These are phyloP conservation scores for Centella asiatica DNA, from an alignment of 129 eudicot genomes.

Conservation along the genomic window DNA sequence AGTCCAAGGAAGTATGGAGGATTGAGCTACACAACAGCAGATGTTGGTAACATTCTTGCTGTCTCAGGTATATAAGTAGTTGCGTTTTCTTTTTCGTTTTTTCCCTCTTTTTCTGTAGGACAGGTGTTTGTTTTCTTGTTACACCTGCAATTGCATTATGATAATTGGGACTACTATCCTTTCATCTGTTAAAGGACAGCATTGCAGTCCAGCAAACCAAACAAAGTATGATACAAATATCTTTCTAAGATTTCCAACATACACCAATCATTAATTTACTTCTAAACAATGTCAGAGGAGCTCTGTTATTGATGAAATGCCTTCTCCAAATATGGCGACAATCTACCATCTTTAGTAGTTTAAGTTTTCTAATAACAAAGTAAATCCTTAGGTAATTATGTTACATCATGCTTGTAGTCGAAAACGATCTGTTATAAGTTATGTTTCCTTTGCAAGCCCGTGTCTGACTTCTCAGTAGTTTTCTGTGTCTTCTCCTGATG, in stretches of 20 bases:
- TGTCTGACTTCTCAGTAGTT: too few species aligned
- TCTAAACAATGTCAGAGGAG: neutral
- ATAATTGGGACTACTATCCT: neutral
- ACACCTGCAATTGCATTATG: neutral
- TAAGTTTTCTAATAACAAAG: neutral
- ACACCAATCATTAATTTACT: neutral
- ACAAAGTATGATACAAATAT: neutral
- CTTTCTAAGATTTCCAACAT: neutral
- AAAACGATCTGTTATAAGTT: too few species aligned
- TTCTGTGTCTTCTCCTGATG: too few species aligned
- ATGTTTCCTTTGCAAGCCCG: too few species aligned
- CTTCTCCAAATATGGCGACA: too few species aligned
- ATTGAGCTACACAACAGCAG: slow-evolving; percentile 28
- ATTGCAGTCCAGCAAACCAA: too few species aligned
- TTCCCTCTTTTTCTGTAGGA: neutral
- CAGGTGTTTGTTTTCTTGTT: neutral
- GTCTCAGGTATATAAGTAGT: slow-evolving; percentile 31
- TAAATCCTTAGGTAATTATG: too few species aligned
- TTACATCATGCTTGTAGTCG: too few species aligned
- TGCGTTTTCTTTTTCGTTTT: too few species aligned
- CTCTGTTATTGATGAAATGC: neutral
- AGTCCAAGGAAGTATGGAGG: slow-evolving; percentile 42
- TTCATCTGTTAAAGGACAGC: neutral
- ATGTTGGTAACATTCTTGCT: slow-evolving; percentile 45
- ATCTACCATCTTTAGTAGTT: neutral